Base-by-base conservation (phyloP, 1,139 yeast genomes). In the Ogataea hybrid region DNA sequence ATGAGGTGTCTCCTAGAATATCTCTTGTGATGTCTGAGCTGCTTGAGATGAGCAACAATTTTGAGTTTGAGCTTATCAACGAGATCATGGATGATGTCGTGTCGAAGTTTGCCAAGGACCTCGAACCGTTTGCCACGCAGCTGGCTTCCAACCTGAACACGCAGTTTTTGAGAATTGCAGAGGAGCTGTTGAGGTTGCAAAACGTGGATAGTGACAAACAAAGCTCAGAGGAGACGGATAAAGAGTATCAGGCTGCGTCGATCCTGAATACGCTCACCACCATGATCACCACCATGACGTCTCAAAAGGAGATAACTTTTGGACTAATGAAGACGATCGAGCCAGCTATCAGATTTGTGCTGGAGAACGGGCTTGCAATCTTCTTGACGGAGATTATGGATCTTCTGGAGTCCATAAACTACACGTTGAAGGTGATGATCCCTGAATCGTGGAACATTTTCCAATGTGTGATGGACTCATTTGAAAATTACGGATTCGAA, bases 21-120 rank as follows among this genome's bases (percentile, higher is more conserved):
- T 76, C 80, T 2, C 73, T 71, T 48, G 65, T 76, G 27, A 75
- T 77, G 79, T 71, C 73, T 20, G 69, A 70, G 11, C 65, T 77
- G 41, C 65, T 77, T 46, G 75, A 73, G 40, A 64, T 77, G 65
- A 71, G 78, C 27, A 73, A 72, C 52, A 62, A 63, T 20, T 68
- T 72, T 44, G 81, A 77, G 56, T 68, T 77, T 48, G 83, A 77
- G 52, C 68, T 76, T 32, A 67, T 77, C 47, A 72, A 77, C 34
- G 69, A 71, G 27, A 76, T 76, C 3, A 77, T 78, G 79, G 82
- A 77, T 46, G 69, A 71, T 12, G 73, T 77, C 54, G 82, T 77
- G 7, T 74, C 74, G 42, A 72, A 68, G 49, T 77, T 76, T 52
- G 71, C 81, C 3, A 60, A 64, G 28, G 73, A 75, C 54, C 67